Evolutionary conservation across 2,329 filamentous ascomycete species (phyloP).

Genomic region (Aaosphaeria arxii): DNA sequence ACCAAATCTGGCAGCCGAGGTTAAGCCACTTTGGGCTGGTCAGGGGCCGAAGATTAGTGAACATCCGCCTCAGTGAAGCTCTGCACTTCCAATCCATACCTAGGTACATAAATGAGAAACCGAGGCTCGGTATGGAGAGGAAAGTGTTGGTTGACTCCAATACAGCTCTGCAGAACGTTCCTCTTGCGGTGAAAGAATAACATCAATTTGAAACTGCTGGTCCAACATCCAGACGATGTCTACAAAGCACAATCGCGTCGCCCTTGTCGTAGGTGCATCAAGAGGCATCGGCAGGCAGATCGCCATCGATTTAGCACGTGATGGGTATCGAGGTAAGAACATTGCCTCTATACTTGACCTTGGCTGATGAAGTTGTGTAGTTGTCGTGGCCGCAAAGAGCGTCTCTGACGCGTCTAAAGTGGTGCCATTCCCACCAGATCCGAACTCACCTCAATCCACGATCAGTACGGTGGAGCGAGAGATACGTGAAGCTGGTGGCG

Average conservation of each 20-base stretch:
- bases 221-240: no score
- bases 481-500: conserved; percentile 63
- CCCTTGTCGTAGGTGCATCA: conserved; percentile 72
- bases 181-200: no score
- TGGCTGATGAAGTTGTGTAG: conserved; percentile 40
- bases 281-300: conserved; percentile 79
- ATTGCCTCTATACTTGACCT: background rate
- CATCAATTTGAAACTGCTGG: no score
- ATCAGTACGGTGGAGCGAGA: conserved; percentile 78
- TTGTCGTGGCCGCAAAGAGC: conserved; percentile 75
- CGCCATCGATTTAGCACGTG: conserved; percentile 70
- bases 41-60: no score
- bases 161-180: no score
- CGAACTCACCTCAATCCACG: conserved; percentile 71
- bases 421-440: conserved; percentile 67
- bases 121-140: no score
- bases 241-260: conserved; percentile 49
- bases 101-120: no score
- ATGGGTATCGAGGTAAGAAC: conserved; percentile 65
- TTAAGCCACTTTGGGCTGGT: background rate
- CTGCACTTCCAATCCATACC: no score
- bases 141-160: no score
- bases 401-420: conserved; percentile 60
- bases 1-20: conserved; percentile 22
- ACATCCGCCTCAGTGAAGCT: no score